These are phyloP conservation scores for Solioccasus polychromus DNA, from an alignment of 768 basidiomycete species.

Conservation along the genomic window DNA sequence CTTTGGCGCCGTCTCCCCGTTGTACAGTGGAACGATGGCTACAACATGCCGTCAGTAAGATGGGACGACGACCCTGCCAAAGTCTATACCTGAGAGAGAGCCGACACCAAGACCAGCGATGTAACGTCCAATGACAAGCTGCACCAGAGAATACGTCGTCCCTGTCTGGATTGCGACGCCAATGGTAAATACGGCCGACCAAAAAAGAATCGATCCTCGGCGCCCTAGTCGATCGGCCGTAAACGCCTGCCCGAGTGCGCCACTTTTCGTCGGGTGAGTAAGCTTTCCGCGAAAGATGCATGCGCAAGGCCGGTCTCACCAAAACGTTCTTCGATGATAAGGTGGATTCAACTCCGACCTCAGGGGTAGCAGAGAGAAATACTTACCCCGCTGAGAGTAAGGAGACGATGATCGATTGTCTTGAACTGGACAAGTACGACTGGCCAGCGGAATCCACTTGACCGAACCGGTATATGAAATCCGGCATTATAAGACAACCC, in stretches of 20 bases:
- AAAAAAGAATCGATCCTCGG: constrained; percentile 70
- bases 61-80: not conserved
- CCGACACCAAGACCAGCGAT: constrained; percentile 78
- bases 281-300: not conserved
- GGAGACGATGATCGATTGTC: constrained; percentile 78
- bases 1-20: constrained; percentile 77
- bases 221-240: constrained; percentile 74
- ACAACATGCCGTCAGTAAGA: not conserved
- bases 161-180: constrained; percentile 71
- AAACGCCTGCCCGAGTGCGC: constrained; percentile 68
- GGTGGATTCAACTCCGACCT: not conserved
- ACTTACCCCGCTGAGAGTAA: constrained; percentile 68
- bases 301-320: constrained; percentile 40
- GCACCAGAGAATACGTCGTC: constrained; percentile 54
- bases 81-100: constrained; percentile 58
- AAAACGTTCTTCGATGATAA: constrained; percentile 41
- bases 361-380: not conserved
- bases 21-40: constrained; percentile 67
- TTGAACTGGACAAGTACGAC: constrained; percentile 52
- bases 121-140: constrained; percentile 71
- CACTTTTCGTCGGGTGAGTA: constrained; percentile 34
- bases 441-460: constrained; percentile 45
- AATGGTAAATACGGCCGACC: constrained; percentile 69
- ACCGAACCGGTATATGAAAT: constrained; percentile 71
- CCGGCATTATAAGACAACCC: constrained; percentile 80